Conservation (phyloP, 208 protist species). For the Trichomonas gallinae region DNA sequence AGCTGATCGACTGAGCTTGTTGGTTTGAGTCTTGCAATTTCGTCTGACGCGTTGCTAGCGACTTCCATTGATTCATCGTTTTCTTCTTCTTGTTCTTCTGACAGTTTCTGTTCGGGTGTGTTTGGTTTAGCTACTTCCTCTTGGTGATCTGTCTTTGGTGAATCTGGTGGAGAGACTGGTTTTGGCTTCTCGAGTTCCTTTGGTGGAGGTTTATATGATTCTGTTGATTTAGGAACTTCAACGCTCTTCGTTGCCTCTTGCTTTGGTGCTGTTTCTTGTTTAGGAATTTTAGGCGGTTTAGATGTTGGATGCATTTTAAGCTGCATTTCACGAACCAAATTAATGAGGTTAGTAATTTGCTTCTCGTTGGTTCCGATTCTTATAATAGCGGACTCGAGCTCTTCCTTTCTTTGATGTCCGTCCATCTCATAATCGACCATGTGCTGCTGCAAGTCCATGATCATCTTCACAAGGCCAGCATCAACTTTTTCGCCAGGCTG, state of each 20-base stretch:
- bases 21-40: not conserved
- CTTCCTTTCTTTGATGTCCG: not conserved
- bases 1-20: not conserved
- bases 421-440: not conserved
- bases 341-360: not conserved
- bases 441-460: not conserved
- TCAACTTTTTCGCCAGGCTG: not conserved
- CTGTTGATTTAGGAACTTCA: too few relatives aligned
- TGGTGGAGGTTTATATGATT: not conserved
- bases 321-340: not conserved
- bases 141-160: not conserved
- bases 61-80: not conserved
- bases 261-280: not conserved
- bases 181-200: not conserved
- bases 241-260: not conserved
- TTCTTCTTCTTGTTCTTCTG: too few relatives aligned
- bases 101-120: not conserved
- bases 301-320: not conserved
- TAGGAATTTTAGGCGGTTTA: not conserved
- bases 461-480: not conserved
- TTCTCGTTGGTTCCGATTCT: not conserved
- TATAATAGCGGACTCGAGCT: not conserved
- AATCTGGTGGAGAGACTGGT: not conserved
- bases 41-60: not conserved
- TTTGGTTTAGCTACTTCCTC: not conserved